Percentiles rank a stretch among this genome's conserved stretches.
Evolutionary conservation across 495 filamentous ascomycete genomes (phyloP).

Genomic region (Lasiosphaeriaceae sp.): DNA sequence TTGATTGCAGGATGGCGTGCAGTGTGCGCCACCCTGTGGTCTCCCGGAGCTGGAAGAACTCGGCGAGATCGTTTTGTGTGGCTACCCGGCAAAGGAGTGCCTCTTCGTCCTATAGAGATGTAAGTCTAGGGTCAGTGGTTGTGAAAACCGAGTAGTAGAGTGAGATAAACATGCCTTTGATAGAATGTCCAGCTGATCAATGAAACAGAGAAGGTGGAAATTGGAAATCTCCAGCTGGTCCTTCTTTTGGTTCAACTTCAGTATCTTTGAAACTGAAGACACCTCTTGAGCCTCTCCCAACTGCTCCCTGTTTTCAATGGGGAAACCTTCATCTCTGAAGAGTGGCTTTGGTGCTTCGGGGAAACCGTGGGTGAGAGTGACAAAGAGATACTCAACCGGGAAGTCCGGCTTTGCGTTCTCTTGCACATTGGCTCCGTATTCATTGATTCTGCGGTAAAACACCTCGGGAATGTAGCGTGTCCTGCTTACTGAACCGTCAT

Average conservation of each 20-base stretch:
- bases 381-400: conserved; percentile 92
- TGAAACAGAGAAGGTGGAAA: conserved; percentile 88
- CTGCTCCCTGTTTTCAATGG: conserved; percentile 84
- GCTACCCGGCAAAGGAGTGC: conserved; percentile 80
- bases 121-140: background rate
- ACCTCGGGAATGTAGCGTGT: conserved; percentile 95
- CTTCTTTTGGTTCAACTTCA: conserved; percentile 46
- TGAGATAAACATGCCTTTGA: conserved; percentile 56
- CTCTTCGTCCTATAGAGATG: conserved; percentile 71
- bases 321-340: conserved; percentile 68
- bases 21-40: conserved; percentile 90
- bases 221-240: conserved; percentile 72
- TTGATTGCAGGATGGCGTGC: conserved; percentile 86
- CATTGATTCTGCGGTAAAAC: conserved; percentile 92
- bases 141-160: background rate
- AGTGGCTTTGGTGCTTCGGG: conserved; percentile 71
- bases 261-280: conserved; percentile 35
- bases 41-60: conserved; percentile 75
- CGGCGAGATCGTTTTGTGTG: conserved; percentile 67
- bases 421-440: conserved; percentile 93
- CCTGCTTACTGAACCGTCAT: conserved; percentile 63
- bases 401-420: conserved; percentile 96
- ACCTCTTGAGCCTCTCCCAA: conserved; percentile 78
- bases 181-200: conserved; percentile 74
- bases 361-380: conserved; percentile 95